Percentiles rank a stretch among this genome's conserved stretches.
These are phyloP conservation scores for Sarocladium strictum DNA, from an alignment of 2,329 filamentous ascomycete species.

Conservation along the genomic window DNA sequence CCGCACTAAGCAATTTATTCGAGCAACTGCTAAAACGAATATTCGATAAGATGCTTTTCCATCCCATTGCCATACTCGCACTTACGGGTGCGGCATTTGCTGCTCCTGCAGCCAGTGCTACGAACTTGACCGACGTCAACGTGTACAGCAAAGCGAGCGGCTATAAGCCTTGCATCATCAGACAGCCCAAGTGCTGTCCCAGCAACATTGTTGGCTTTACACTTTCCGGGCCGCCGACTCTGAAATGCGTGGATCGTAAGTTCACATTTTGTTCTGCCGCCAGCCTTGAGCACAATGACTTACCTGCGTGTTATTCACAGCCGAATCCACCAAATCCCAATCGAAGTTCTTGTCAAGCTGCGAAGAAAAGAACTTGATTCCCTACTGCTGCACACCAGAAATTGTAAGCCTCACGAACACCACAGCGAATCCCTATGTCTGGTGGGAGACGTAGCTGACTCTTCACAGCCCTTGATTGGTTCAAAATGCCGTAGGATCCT, in stretches of 20 bases:
- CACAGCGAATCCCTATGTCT: too few relatives aligned
- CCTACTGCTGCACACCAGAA: conserved; percentile 1
- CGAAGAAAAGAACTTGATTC: not conserved
- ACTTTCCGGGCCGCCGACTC: not conserved
- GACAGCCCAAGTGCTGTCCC: not conserved
- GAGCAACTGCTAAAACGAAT: too few relatives aligned
- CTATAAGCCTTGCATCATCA: not conserved
- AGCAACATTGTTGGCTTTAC: not conserved
- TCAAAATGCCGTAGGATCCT: too few relatives aligned
- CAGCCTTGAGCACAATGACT: not conserved
- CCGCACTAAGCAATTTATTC: too few relatives aligned
- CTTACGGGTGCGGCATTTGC: not conserved
- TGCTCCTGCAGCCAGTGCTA: not conserved
- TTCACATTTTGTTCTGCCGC: not conserved
- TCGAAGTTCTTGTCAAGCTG: not conserved
- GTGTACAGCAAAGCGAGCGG: not conserved
- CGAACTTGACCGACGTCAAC: not conserved
- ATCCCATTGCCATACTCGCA: not conserved
- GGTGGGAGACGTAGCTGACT: too few relatives aligned
- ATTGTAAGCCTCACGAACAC: not conserved
- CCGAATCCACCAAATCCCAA: not conserved
- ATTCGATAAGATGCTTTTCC: not conserved
- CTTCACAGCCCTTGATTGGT: too few relatives aligned
- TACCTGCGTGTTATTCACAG: not conserved
- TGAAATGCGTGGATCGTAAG: conserved; percentile 1